Conservation (phyloP, 805 yeast species). For the Tetrapisispora nanseiensis region DNA sequence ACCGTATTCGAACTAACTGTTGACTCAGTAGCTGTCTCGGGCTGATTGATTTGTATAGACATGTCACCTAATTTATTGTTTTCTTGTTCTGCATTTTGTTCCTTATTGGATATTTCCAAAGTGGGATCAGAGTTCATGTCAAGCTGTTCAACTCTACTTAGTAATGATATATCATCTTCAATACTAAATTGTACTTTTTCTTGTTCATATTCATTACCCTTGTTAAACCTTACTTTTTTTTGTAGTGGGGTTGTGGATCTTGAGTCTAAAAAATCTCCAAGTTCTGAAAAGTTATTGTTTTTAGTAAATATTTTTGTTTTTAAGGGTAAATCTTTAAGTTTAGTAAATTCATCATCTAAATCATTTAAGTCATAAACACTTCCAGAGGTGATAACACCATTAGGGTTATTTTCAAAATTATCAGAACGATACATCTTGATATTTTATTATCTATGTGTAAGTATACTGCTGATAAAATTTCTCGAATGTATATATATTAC, state of each 20-base stretch:
- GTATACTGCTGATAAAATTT: too few relatives aligned
- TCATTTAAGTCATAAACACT: constrained; percentile 2
- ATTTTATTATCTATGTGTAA: background rate
- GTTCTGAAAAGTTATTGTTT: constrained; percentile 7
- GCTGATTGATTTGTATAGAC: background rate
- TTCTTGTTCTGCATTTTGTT: background rate
- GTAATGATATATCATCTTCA: background rate
- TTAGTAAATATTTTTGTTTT: constrained; percentile 5
- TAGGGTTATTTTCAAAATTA: background rate
- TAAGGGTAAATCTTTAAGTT: constrained; percentile 7
- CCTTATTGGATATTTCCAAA: background rate
- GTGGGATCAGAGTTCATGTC: constrained; percentile 1
- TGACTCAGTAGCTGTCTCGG: background rate
- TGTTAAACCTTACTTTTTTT: constrained; percentile 12
- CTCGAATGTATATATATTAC: too few relatives aligned
- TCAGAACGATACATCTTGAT: background rate
- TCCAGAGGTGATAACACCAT: background rate
- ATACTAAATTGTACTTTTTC: background rate
- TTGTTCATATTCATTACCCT: background rate
- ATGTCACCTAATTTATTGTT: background rate
- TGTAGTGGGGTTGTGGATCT: constrained; percentile 5
- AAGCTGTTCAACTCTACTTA: background rate
- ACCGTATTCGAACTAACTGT: background rate
- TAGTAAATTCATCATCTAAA: background rate
- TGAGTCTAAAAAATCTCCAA: constrained; percentile 10